These are phyloP conservation scores for Cryptococcus amylolentus DNA, from an alignment of 1,284 basidiomycete species.

Conservation along the genomic window DNA sequence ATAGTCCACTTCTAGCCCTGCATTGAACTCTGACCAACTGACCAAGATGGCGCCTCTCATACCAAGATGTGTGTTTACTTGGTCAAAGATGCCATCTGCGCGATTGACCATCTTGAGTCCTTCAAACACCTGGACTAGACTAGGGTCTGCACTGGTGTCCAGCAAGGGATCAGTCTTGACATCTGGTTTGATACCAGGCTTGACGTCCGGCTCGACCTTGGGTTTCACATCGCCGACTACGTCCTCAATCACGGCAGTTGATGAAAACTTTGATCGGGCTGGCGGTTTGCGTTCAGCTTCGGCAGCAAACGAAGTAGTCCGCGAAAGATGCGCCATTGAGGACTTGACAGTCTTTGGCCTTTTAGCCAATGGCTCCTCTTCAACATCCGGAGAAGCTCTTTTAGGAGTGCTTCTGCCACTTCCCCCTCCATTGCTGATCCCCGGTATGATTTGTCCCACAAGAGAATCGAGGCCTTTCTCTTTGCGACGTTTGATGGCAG, in stretches of 20 bases:
- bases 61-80: conserved; percentile 34
- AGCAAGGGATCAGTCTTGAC: too few species aligned
- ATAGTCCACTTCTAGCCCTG: conserved; percentile 39
- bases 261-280: neutral
- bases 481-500: conserved; percentile 33
- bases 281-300: conserved; percentile 6
- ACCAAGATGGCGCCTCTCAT: conserved; percentile 33
- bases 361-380: neutral
- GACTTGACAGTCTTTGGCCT: neutral
- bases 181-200: too few species aligned
- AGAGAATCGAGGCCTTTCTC: conserved; percentile 25
- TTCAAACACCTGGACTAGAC: conserved; percentile 23
- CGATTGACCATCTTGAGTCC: conserved; percentile 37
- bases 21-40: conserved; percentile 26
- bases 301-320: conserved; percentile 26
- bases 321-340: conserved; percentile 34
- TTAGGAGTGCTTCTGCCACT: neutral
- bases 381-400: neutral
- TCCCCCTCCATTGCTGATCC: neutral
- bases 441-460: conserved; percentile 34
- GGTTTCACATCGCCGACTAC: neutral
- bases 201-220: too few species aligned
- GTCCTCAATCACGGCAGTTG: neutral
- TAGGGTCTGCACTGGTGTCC: too few species aligned
- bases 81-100: conserved; percentile 31